Percentiles rank a stretch among this genome's conserved stretches.
Conservation (phyloP, 257 asterid species). For the Ilex asprella region DNA sequence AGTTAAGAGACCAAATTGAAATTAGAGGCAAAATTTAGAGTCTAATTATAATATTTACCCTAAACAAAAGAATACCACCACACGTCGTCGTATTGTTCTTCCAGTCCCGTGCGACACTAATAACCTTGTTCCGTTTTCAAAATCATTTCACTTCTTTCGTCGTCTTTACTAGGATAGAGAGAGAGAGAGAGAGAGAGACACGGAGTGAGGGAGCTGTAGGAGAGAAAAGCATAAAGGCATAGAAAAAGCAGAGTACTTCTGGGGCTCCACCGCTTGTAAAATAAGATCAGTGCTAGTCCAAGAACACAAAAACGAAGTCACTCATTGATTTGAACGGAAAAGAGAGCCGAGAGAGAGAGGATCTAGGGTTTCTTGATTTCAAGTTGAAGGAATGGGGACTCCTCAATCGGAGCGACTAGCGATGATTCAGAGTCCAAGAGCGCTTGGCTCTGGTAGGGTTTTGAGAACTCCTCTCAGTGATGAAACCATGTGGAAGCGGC, state of each 20-base stretch:
- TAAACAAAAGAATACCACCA: neutral
- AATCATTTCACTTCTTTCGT: neutral
- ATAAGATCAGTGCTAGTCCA: slow-evolving; percentile 3
- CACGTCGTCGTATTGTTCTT: neutral
- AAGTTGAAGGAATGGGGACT: slow-evolving; percentile 35
- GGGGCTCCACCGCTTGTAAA: slow-evolving; percentile 31
- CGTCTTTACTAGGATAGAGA: neutral
- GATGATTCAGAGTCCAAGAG: slow-evolving; percentile 32
- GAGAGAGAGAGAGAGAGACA: neutral
- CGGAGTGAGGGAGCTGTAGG: neutral
- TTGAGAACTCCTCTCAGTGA: slow-evolving; percentile 63
- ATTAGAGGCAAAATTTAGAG: no score
- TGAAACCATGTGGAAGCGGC: slow-evolving; percentile 72
- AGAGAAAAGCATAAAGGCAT: slow-evolving; percentile 1
- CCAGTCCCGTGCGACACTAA: no score
- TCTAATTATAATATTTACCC: no score
- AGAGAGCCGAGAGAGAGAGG: neutral
- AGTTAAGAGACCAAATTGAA: no score
- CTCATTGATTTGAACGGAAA: neutral
- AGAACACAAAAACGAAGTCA: neutral
- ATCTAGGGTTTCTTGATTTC: neutral
- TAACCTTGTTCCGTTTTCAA: neutral
- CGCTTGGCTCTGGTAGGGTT: slow-evolving; percentile 47
- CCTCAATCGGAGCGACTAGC: slow-evolving; percentile 52
- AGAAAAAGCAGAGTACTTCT: neutral